These are phyloP conservation scores for Xylaria grammica DNA, from an alignment of 495 filamentous ascomycete species.

Conservation along the genomic window DNA sequence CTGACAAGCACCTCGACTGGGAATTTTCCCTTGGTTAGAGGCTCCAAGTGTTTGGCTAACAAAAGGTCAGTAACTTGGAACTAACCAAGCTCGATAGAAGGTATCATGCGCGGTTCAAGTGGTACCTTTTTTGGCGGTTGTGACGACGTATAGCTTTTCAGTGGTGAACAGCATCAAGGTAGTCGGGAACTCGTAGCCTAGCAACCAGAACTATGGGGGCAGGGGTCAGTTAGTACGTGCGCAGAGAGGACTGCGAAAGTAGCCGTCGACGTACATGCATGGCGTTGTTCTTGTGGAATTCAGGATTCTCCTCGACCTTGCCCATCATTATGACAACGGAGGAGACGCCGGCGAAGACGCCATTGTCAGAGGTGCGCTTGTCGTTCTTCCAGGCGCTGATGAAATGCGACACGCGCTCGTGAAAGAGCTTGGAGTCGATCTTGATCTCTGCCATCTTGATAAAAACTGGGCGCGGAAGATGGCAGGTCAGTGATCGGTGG, in stretches of 20 bases:
- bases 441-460: slow-evolving; percentile 68
- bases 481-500: slow-evolving; percentile 18
- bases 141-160: slow-evolving; percentile 87
- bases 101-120: neutral
- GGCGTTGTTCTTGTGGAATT: slow-evolving; percentile 92
- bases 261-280: slow-evolving; percentile 73
- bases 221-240: slow-evolving; percentile 18
- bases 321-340: slow-evolving; percentile 91
- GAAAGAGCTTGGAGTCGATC: slow-evolving; percentile 91
- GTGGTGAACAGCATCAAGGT: slow-evolving; percentile 90
- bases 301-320: slow-evolving; percentile 84
- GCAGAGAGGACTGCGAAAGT: neutral
- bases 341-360: slow-evolving; percentile 77
- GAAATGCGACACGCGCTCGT: slow-evolving; percentile 86
- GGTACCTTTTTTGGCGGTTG: slow-evolving; percentile 94
- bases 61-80: slow-evolving; percentile 5
- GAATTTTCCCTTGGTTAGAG: slow-evolving; percentile 87
- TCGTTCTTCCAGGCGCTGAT: slow-evolving; percentile 92
- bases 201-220: slow-evolving; percentile 83
- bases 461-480: slow-evolving; percentile 16
- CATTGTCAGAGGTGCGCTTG: slow-evolving; percentile 78
- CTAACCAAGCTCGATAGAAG: neutral
- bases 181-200: slow-evolving; percentile 98
- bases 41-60: slow-evolving; percentile 91
- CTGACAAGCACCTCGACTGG: slow-evolving; percentile 87